Base-by-base conservation (phyloP, 208 protist genomes). In the Acanthamoeba culbertsoni region DNA sequence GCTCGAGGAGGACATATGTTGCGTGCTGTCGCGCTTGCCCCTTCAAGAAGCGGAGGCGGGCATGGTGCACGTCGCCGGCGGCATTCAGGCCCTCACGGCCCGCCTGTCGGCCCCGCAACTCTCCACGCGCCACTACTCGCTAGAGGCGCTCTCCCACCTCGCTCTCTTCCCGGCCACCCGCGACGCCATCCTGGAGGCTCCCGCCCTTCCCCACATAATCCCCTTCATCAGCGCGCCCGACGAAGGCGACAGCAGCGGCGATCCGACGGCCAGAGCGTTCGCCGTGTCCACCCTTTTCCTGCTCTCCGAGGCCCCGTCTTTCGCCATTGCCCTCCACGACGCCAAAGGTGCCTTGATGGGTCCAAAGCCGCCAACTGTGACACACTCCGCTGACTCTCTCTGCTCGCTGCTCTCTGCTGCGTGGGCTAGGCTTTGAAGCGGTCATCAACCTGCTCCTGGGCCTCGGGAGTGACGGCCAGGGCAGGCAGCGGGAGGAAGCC, bases 1-100 rank as follows among this genome's bases (percentile, higher is more conserved):
- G 5, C 42, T 86, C 3, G 45, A 86, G n/a, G 75, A 86, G 37
- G 75, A 86, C 75, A 33, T 86, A 12, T 86, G 75, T 33, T 62
- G 48, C 26, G 48, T 86, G 23, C 75, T 86, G 26, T 86, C 75
- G 43, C 42, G 75, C 20, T 31, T 86, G 42, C 75, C 75, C 28
- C 37, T 86, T 2, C 75, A 86, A 53, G 75, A 86, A 28, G 7
- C 20, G 26, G 75, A 86, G 33, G 75, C 75, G 7, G 45, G 16
- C 12, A 59, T 2, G 8, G n/a, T 86, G 42, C 75, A 40, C 6
- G 48, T 23, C 5, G 37, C 75, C 16, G 75, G 75, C 28, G 75
- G 75, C 37, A 28, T 86, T n/a, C 37, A 10, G 4, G 35, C 48
- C 37, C 75, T 86, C 33, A 59, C 48, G 40, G 75, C 63, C 10